Conservation (phyloP, 768 basidiomycete genomes). For the Mycena latifolia region DNA sequence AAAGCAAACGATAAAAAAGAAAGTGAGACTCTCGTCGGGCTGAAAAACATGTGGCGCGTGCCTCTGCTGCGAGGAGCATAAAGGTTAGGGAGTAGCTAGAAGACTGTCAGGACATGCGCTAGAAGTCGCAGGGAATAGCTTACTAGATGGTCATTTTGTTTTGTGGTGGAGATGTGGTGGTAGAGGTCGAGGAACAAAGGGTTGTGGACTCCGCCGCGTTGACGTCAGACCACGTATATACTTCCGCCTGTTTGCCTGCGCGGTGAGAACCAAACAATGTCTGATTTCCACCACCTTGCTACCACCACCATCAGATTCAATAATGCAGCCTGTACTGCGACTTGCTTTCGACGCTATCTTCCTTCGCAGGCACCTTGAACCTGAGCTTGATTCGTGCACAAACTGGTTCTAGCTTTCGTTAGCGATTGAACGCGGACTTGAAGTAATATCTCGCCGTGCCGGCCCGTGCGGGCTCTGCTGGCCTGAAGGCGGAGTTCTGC, state of each 20-base stretch:
- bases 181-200: constrained; percentile 26
- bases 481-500: too few species aligned
- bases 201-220: constrained; percentile 10
- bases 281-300: too few species aligned
- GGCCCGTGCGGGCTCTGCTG: too few species aligned
- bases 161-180: too few species aligned
- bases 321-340: too few species aligned
- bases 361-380: too few species aligned
- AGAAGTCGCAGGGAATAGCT: constrained; percentile 29
- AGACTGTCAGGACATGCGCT: constrained; percentile 18
- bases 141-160: constrained; percentile 65
- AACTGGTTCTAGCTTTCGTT: too few species aligned
- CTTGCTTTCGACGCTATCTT: too few species aligned
- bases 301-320: too few species aligned
- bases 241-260: constrained; percentile 25
- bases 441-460: too few species aligned
- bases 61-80: constrained; percentile 83
- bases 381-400: too few species aligned
- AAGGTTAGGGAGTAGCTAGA: constrained; percentile 85
- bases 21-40: constrained; percentile 1
- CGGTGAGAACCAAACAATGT: constrained; percentile 34
- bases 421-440: too few species aligned
- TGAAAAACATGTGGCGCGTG: constrained; percentile 35
- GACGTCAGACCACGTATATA: constrained; percentile 36
- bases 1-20: background rate